phyloP scores from a whole-genome alignment of 169 alveolate species.

The Plasmodium vivax region DNA sequence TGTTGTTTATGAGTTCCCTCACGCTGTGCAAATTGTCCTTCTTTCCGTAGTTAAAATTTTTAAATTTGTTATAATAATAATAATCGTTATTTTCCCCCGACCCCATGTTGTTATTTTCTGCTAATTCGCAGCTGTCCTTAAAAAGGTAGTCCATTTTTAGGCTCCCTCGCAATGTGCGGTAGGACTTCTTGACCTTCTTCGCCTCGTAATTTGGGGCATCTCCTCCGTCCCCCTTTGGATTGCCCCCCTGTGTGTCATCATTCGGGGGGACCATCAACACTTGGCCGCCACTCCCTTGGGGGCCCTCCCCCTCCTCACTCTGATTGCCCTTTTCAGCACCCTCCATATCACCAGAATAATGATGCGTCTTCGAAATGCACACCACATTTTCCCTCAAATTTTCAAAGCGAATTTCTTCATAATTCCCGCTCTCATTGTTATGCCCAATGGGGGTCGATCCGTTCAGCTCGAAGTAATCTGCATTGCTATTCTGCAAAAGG shows the following conservation, averaged over 20 bases:
- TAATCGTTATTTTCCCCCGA: slow-evolving; percentile 6
- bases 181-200: slow-evolving; percentile 5
- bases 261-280: background rate
- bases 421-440: background rate
- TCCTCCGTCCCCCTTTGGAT: background rate
- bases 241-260: background rate
- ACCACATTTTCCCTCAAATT: background rate
- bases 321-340: background rate
- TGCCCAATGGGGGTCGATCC: background rate
- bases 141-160: slow-evolving; percentile 28
- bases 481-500: background rate
- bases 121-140: slow-evolving; percentile 50
- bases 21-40: background rate
- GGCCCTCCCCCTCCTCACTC: background rate
- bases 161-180: slow-evolving; percentile 28
- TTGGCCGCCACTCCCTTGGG: background rate
- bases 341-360: background rate
- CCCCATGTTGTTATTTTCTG: slow-evolving; percentile 13
- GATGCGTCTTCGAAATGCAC: background rate
- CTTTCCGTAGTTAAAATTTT: slow-evolving; percentile 35
- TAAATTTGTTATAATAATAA: slow-evolving; percentile 68
- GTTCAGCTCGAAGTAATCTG: background rate
- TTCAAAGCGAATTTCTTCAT: background rate
- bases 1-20: slow-evolving; percentile 47
- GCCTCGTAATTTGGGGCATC: background rate